Evolutionary conservation across 2,329 filamentous ascomycete genomes (phyloP), one percentile per base, ranked within the genome.

Genomic region (Verruconis gallopava): DNA sequence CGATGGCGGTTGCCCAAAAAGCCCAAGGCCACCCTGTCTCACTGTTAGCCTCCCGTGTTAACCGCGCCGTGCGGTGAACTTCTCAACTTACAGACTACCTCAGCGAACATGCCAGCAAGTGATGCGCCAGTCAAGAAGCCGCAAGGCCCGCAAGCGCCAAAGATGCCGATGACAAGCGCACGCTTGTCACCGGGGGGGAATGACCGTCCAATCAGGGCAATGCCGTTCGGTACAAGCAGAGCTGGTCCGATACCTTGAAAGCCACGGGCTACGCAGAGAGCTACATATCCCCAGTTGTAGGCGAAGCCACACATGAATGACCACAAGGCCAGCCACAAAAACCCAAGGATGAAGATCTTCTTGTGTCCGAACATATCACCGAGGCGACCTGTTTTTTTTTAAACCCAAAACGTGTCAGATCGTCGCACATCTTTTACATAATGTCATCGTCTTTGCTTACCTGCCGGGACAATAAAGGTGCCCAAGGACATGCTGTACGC

Each of bases 261-360:
- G 0, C 68, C 71, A 4, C 74, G 64, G n/a, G 64, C 62, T 25
- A 68, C 59, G 45, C 71, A 62, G 49, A 74, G 73, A 11, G 72
- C 56, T 1, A 63, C 57, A 64, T 61, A 4, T 63, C 72, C 54
- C 38, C 58, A 61, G 5, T 4, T 19, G 15, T 61, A 56, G 19
- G 51, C 54, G 5, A 62, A 37, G 1, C 60, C 60, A 2, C 56
- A 57, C 14, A 62, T 48, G 14, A 61, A 45, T 4, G 59, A 60
- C 57, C 56, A 62, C 17, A 61, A 5, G 1, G 53, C 51, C 35
- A 60, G 55, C 60, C 60, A 63, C 22, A 48, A 17, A 37, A 53
- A 60, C 4, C 60, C 60, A 14, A 58, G 47, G 13, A 62, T 45
- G 32, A 60, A 56, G 41, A 63, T 53, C 6, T 50, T 47, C 18